phyloP scores from a whole-genome alignment of 768 basidiomycete species.

The Suillus occidentalis region DNA sequence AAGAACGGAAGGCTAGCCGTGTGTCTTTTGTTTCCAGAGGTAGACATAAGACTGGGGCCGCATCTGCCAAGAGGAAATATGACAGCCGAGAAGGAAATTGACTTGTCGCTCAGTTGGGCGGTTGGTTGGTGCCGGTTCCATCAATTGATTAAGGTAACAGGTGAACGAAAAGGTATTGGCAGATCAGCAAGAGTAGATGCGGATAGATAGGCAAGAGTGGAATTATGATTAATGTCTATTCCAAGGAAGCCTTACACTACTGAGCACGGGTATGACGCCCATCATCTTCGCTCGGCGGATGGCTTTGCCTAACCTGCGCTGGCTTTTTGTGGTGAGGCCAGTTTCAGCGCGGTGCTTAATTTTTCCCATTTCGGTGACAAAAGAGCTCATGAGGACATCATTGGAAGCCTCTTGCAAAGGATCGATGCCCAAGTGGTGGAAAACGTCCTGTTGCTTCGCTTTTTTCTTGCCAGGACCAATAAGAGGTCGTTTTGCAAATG shows the following conservation, averaged over 20 bases:
- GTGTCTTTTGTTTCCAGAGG: neutral
- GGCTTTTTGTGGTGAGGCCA: slow-evolving; percentile 72
- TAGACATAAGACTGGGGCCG: neutral
- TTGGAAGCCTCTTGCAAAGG: slow-evolving; percentile 72
- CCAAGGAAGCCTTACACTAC: slow-evolving; percentile 26
- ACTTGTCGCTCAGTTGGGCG: neutral
- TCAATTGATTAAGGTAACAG: neutral
- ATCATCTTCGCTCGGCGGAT: slow-evolving; percentile 89
- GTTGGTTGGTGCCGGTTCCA: neutral
- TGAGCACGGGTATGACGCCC: slow-evolving; percentile 71
- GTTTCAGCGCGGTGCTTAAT: slow-evolving; percentile 71
- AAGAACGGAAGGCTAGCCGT: neutral
- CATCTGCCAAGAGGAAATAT: neutral
- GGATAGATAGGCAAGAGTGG: neutral
- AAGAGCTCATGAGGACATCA: slow-evolving; percentile 53
- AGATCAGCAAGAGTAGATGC: neutral
- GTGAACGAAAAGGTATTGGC: neutral
- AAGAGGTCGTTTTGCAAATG: slow-evolving; percentile 32
- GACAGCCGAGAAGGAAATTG: neutral
- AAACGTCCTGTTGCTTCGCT: slow-evolving; percentile 61
- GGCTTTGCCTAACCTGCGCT: slow-evolving; percentile 79
- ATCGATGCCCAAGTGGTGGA: slow-evolving; percentile 70
- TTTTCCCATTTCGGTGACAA: slow-evolving; percentile 77
- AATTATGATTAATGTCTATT: neutral
- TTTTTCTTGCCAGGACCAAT: slow-evolving; percentile 58